Evolutionary conservation across 768 basidiomycete genomes (phyloP).

Genomic region (Kondoa subrosea): DNA sequence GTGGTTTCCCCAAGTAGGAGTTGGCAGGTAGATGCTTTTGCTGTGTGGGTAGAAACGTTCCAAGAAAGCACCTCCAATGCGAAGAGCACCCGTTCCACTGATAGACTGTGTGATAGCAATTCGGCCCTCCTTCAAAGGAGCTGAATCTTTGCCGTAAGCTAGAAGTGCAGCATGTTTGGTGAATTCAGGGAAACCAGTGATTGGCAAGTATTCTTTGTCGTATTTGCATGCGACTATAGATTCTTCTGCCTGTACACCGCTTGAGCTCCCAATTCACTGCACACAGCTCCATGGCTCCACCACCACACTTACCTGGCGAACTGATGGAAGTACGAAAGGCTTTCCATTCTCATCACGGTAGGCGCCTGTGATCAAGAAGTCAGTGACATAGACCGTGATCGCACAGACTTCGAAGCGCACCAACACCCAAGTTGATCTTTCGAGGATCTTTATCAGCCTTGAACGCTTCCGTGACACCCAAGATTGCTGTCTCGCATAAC

Average conservation of each 20-base stretch:
- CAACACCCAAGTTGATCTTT: slow-evolving; percentile 78
- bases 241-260: slow-evolving; percentile 47
- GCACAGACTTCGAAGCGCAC: neutral
- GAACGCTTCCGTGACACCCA: slow-evolving; percentile 57
- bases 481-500: neutral
- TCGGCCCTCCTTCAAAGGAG: slow-evolving; percentile 55
- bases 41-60: slow-evolving; percentile 57
- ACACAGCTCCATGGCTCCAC: neutral
- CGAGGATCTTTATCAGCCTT: slow-evolving; percentile 55
- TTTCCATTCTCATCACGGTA: slow-evolving; percentile 75
- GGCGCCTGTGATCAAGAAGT: slow-evolving; percentile 33
- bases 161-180: slow-evolving; percentile 64
- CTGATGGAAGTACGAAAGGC: slow-evolving; percentile 81
- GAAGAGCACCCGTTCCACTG: slow-evolving; percentile 90
- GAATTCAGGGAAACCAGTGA: slow-evolving; percentile 69
- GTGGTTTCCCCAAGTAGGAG: slow-evolving; percentile 94
- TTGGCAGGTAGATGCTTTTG: slow-evolving; percentile 63
- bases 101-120: slow-evolving; percentile 59
- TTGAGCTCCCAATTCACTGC: neutral
- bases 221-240: slow-evolving; percentile 51
- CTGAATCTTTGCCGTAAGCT: slow-evolving; percentile 56
- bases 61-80: slow-evolving; percentile 74
- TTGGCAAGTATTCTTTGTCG: slow-evolving; percentile 86
- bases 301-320: slow-evolving; percentile 51
- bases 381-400: neutral